A percentile compares a stretch with the other conserved stretches of the same genome.
Evolutionary conservation across 1,139 yeast species (phyloP).

Genomic region (Diutina neorugosa): DNA sequence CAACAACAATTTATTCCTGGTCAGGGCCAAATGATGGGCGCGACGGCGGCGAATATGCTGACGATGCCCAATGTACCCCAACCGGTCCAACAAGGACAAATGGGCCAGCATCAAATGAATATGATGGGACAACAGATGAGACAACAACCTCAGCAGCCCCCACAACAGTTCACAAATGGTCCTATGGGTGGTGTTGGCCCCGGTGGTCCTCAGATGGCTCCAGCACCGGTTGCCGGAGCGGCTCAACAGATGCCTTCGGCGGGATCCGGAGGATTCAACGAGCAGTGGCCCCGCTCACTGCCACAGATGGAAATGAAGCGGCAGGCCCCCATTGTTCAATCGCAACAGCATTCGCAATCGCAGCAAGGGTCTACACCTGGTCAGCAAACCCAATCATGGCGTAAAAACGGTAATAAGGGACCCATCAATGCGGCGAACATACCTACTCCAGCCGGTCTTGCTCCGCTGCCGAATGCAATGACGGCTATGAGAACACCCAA

Average conservation of each 20-base stretch:
- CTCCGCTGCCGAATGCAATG: slow-evolving; percentile 15
- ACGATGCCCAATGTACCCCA: not conserved
- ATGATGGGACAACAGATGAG: not conserved
- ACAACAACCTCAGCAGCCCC: not conserved
- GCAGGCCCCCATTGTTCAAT: slow-evolving; percentile 6
- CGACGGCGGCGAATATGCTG: not conserved
- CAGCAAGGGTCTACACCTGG: slow-evolving; percentile 7
- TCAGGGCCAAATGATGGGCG: not conserved
- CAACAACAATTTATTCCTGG: not conserved
- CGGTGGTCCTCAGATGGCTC: not conserved
- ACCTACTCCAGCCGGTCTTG: slow-evolving; percentile 30
- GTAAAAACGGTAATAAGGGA: not conserved
- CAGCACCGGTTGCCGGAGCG: slow-evolving; percentile 1
- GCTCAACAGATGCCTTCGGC: slow-evolving; percentile 2
- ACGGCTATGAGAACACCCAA: slow-evolving; percentile 29
- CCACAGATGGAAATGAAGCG: slow-evolving; percentile 14
- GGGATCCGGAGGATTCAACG: slow-evolving; percentile 3
- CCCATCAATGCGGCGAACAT: slow-evolving; percentile 16
- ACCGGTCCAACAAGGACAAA: not conserved
- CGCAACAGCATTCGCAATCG: slow-evolving; percentile 4
- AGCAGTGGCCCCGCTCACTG: slow-evolving; percentile 12
- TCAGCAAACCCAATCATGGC: not conserved
- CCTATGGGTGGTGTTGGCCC: not conserved
- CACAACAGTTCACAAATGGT: not conserved
- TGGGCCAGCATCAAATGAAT: not conserved